Base-by-base conservation (phyloP, 768 basidiomycete genomes). In the Ramaria rubella region DNA sequence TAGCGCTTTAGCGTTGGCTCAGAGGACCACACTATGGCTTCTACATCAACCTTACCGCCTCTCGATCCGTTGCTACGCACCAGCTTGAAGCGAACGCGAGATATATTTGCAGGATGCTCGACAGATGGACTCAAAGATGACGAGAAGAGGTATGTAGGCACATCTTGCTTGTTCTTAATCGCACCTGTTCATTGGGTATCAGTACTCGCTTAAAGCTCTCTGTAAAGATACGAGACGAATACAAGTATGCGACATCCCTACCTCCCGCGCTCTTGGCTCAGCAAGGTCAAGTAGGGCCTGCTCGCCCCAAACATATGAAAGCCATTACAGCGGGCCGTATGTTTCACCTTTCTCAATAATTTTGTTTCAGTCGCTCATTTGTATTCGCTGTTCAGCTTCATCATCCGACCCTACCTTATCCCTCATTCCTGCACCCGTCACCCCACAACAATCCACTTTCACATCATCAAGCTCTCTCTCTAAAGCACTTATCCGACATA, bases 141-240 rank as follows among this genome's bases (percentile, higher is more conserved):
- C 36, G 86, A 89, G 64, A 80, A 79, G 55, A 88, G 85, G 89
- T 84, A 42, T 31, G 75, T 43, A 34, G 19, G 19, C 17, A 8
- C 4, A 0, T 23, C 3, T 11, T n/a, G n/a, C 40, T 11, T 5
- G 7, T 51, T 24, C n/a, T 54, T 27, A 30, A 33, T 51, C 27
- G 34, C 36, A 48, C 23, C 15, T n/a, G 17, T 30, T n/a, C 42
- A 17, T 45, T 42, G 21, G 5, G 21, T 29, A 33, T 19, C 48
- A 89, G 90, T 63, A 75, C 83, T n/a, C 79, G 86, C 36, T 68
- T 91, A 46, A 81, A 85, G 33, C 69, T 96, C 33, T 77, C 91
- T 2, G 82, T 89, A 48, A 96, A 96, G 75, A 86, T 97, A 29
- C 78, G 84, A 31, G 84, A 91, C 66, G 95, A 98, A 73, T 99